Base-by-base conservation (phyloP, 2,329 filamentous ascomycete species). In the Aspergillus pseudotamarii region DNA sequence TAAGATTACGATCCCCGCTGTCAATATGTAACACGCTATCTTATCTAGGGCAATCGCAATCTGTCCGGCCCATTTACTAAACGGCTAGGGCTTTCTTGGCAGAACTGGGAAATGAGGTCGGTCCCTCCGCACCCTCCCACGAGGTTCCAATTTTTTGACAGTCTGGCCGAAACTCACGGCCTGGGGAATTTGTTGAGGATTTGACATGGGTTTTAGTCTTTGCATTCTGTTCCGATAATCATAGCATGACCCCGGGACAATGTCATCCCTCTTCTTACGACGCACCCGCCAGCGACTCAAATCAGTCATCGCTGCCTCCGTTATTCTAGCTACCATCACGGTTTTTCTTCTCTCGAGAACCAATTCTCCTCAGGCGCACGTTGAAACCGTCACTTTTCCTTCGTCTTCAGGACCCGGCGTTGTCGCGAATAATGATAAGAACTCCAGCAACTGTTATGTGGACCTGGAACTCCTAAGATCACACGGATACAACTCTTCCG, bases 401-500 rank as follows among this genome's bases (percentile, higher is more conserved):
- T 50, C 23, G 16, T 2, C 14, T 9, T 2, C 26, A 16, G 46
- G 26, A 30, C 16, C 23, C 23, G 14, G 19, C 6, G 8, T 30
- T 16, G 12, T n/a, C 23, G 1, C 2, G 26, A 50, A 30, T 30
- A 11, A n/a, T 21, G 12, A 26, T 28, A 30, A 6, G 4, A 30
- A 50, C 11, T 28, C 23, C 16, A 19, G 26, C 46, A 26, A 9
- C 12, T 69, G 67, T 59, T 67, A 59, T 34, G 57, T 67, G 23
- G 67, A 69, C 46, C 59, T 65, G 10, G 58, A 68, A 21, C 59
- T 64, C 30, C 60, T 69, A 23, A 57, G 64, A 48, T 59, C 60
- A 3, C 43, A 64, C 9, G 54, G 57, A 19, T 62, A 64, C 28
- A 66, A 69, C 59, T 28, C 28, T 11, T 54, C 50, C 9, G 43